Conservation (phyloP, 2,329 filamentous ascomycete genomes). For the Colletotrichum liriopes region DNA sequence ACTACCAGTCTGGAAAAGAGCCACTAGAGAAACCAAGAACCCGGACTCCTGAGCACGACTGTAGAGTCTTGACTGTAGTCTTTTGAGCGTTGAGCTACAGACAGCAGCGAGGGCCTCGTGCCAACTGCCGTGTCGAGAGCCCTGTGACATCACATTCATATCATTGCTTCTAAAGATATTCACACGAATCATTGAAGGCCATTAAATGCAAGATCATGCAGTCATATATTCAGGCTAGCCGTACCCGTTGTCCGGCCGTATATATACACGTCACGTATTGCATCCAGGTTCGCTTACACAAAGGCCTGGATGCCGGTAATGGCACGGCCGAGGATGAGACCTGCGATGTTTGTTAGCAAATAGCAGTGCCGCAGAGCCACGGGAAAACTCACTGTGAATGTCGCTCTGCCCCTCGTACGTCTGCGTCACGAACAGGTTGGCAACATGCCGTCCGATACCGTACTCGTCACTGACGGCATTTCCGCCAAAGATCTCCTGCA, state of each 20-base stretch:
- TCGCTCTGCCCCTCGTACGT: conserved; percentile 99
- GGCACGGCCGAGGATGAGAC: conserved; percentile 77
- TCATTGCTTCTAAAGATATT: neutral
- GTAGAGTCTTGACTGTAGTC: no score
- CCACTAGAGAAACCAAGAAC: no score
- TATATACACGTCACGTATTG: neutral
- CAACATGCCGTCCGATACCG: conserved; percentile 92
- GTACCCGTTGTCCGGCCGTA: neutral
- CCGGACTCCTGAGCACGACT: no score
- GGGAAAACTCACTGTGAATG: conserved; percentile 83
- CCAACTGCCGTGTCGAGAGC: neutral
- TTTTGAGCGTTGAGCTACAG: no score
- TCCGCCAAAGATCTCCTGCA: conserved; percentile 97
- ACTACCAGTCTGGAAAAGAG: no score
- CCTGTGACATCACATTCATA: no score
- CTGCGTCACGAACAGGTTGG: conserved; percentile 96
- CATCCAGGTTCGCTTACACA: conserved; percentile 61
- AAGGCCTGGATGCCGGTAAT: conserved; percentile 87
- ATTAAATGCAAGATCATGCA: neutral
- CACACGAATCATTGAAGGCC: neutral
- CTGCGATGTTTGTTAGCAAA: conserved; percentile 57
- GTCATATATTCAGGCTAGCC: neutral
- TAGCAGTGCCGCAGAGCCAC: neutral
- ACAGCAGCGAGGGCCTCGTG: no score
- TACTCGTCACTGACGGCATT: conserved; percentile 99